Evolutionary conservation across 106 monocot species (phyloP), one percentile per base, ranked within the genome.

Genomic region (Dendrobium catenatum): DNA sequence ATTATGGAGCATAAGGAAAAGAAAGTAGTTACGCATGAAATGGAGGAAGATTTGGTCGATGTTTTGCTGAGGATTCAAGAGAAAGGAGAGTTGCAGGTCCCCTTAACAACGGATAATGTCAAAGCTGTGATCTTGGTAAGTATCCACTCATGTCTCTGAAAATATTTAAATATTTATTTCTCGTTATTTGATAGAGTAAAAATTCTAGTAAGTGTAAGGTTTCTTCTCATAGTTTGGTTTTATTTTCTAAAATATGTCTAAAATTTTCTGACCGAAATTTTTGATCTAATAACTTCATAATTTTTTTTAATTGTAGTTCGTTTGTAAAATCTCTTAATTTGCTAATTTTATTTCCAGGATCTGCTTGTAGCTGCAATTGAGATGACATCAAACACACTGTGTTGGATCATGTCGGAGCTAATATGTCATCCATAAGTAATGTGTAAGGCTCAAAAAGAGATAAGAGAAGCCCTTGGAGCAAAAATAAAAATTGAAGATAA

Each of bases 351-450:
- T 40, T 1, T 3, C 41, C 54, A 89, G 83, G 70, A 89, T 72
- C 70, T 89, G 66, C 86, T 89, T 74, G 68, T 81, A 1, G 89
- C 86, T 0, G 86, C 84, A 16, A 89, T 86, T 2, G 89, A 89
- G 72, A 84, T 86, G n/a, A 51, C 86, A 5, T 80, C 89, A 17
- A 84, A 76, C 81, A 84, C 86, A 9, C 41, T 79, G 37, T 86
- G 84, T 29, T 86, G 86, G 83, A 75, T 75, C 1, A 27, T 89
- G 74, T 22, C 83, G 0, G 89, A 86, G 75, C 79, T 86, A 4
- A 76, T 89, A 47, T 78, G 79, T 17, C 86, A 84, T 55, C 89
- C 86, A 1, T 76, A 86, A 5, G 56, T 86, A 67, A 80, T 84
- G 9, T 54, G 64, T 26, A 66, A 55, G 46, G 89, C 81, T 83